These are phyloP conservation scores for Fabrea salina DNA, from an alignment of 169 alveolate genomes.

Conservation along the genomic window DNA sequence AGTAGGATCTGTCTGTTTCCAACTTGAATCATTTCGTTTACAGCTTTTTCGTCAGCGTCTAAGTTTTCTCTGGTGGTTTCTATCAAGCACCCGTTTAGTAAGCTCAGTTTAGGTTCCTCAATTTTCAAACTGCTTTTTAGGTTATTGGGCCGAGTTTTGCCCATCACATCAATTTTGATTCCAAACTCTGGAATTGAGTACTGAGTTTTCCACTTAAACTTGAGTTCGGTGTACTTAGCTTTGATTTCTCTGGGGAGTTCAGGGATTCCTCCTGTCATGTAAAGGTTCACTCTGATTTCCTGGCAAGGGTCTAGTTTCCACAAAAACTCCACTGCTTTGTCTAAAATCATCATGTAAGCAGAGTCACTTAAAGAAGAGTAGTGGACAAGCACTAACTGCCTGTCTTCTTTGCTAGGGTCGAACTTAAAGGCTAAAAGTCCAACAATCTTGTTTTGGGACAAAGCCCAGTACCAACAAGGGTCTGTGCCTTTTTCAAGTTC, in stretches of 20 bases:
- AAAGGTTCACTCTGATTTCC: slow-evolving; percentile 9
- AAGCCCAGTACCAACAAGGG: slow-evolving; percentile 29
- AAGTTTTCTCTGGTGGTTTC: not conserved
- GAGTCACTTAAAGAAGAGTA: not conserved
- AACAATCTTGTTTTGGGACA: not conserved
- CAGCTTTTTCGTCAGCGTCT: not conserved
- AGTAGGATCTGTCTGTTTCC: slow-evolving; percentile 14
- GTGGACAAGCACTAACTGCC: not conserved
- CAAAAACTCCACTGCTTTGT: not conserved
- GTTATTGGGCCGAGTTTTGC: not conserved
- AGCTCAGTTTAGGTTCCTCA: not conserved
- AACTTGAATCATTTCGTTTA: slow-evolving; percentile 9
- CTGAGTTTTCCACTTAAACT: slow-evolving; percentile 15
- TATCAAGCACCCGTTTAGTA: not conserved
- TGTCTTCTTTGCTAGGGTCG: slow-evolving; percentile 1
- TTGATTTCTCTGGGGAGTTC: not conserved
- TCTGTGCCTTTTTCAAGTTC: not conserved
- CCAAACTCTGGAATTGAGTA: not conserved
- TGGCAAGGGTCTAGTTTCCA: not conserved
- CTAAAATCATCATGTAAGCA: not conserved
- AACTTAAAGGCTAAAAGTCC: not conserved
- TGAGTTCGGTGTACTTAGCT: not conserved
- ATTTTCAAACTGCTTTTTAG: too few species aligned
- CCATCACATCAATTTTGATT: not conserved
- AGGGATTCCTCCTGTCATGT: not conserved